phyloP scores from a whole-genome alignment of 495 filamentous ascomycete genomes.

The Penicillium mononematosum region DNA sequence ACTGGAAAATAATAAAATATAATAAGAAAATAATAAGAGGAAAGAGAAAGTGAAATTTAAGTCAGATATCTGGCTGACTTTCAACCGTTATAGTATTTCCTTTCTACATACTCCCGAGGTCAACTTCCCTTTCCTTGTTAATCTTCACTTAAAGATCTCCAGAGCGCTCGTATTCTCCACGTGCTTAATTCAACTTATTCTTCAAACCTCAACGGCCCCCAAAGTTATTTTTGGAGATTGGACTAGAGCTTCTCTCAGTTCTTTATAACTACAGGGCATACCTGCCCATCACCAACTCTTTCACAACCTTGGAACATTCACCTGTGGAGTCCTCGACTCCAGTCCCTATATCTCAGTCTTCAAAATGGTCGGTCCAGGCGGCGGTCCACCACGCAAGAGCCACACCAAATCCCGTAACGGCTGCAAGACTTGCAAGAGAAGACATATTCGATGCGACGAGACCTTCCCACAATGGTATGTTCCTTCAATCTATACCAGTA shows the following conservation, averaged over 20 bases:
- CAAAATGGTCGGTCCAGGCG: constrained; percentile 51
- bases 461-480: constrained; percentile 94
- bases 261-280: constrained; percentile 1
- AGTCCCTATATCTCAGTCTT: constrained; percentile 4
- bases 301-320: neutral
- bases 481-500: neutral
- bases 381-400: constrained; percentile 61
- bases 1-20: constrained; percentile 16
- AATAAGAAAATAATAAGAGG: constrained; percentile 7
- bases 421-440: constrained; percentile 94
- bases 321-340: neutral
- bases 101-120: neutral
- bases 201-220: constrained; percentile 7
- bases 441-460: constrained; percentile 97
- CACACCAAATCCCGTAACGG: constrained; percentile 98
- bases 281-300: neutral
- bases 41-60: neutral
- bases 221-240: constrained; percentile 21
- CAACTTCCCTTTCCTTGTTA: neutral
- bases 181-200: constrained; percentile 20
- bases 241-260: neutral
- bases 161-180: constrained; percentile 22
- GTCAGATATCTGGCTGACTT: constrained; percentile 10
- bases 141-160: neutral
- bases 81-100: neutral